Base-by-base conservation (phyloP, 202 grass and related monocot species). In the Carex arenaria region DNA sequence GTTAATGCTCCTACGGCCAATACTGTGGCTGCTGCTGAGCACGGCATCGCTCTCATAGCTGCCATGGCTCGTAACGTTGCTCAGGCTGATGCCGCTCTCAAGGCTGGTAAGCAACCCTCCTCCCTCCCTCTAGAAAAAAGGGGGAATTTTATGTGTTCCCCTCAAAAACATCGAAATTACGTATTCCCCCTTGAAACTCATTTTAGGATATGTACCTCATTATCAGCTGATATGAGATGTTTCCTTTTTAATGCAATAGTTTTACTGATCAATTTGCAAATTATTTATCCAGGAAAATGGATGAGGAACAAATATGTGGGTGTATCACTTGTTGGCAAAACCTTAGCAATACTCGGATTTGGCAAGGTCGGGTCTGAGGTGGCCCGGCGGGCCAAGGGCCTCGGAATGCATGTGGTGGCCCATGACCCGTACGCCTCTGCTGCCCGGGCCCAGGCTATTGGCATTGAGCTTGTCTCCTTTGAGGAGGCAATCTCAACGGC, bases 1-100 rank as follows among this genome's bases (percentile, higher is more conserved):
- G 94, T 97, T 57, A 97, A 97, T 81, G 94, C 94, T 18, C 89
- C 91, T 73, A 97, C 94, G 14, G 94, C 94, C 14, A 97, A 97
- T 84, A 97, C 94, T 26, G 59, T 97, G 26, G 91, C 91, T 40
- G 94, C 89, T 2, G 94, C 94, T 1, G 91, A 97, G 94, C 94
- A 93, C 2, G 89, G 88, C 6, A 92, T 97, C 64, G 94, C 94
- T 22, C 86, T 97, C 18, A 83, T 97, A 51, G 84, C 89, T 5
- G 82, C 87, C 82, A 97, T 97, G 94, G 75, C 94, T 11, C 73
- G 94, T 62, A 97, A 93, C 82, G 53, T 97, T 84, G 85, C 94
- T 0, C 94, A 93, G 89, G 94, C 94, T 5, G 94, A 97, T 65
- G 89, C 94, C 0, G 80, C 91, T 14, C 94, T 97, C 63, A 97